These are phyloP conservation scores for Miamiensis avidus DNA, from an alignment of 169 alveolate genomes.

Conservation along the genomic window DNA sequence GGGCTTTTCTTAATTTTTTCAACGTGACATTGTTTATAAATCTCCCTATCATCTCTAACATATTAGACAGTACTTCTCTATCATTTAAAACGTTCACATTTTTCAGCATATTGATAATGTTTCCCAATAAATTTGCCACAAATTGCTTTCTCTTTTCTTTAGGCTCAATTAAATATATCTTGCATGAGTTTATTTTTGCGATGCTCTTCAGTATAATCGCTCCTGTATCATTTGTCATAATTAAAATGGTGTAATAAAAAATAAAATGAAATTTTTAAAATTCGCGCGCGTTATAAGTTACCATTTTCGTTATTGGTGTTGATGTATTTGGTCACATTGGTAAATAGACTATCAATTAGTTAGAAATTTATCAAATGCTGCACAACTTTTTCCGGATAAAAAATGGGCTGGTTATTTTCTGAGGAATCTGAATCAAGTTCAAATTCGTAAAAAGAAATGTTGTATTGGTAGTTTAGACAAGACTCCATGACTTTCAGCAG, in stretches of 20 bases:
- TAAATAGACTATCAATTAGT: neutral
- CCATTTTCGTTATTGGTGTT: neutral
- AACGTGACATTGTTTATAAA: neutral
- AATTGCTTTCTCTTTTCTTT: neutral
- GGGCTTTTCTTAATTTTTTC: neutral
- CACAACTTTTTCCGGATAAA: neutral
- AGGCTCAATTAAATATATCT: neutral
- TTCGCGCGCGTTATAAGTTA: no score
- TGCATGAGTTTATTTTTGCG: neutral
- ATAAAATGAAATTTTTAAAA: no score
- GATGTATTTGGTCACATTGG: no score
- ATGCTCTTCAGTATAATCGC: neutral
- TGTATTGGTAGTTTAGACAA: neutral
- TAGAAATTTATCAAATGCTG: no score
- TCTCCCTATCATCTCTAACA: neutral
- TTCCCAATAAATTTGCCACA: no score
- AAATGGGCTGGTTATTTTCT: neutral
- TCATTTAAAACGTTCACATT: neutral
- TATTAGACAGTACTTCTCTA: neutral
- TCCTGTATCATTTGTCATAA: no score
- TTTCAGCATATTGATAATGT: neutral
- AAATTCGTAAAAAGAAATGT: neutral
- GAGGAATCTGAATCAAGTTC: neutral
- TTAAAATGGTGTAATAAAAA: no score
- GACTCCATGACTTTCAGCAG: neutral